Conservation (phyloP, 768 basidiomycete species). For the Boletus vermiculosoides region DNA sequence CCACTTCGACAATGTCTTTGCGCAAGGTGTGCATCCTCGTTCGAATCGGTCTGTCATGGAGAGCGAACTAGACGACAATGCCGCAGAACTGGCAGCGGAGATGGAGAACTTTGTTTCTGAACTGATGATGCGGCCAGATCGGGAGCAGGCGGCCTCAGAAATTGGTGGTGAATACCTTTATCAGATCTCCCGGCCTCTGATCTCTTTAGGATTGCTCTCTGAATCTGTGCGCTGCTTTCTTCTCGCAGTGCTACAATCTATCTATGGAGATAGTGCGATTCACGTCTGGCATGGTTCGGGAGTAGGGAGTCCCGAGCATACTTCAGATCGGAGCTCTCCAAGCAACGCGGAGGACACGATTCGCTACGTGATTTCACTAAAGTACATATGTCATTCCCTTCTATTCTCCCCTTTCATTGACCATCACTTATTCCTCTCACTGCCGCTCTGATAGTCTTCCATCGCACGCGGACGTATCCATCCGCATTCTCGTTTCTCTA, state of each 20-base stretch:
- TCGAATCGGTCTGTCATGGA: conserved; percentile 14
- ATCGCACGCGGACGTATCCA: conserved; percentile 49
- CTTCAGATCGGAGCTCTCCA: conserved; percentile 6
- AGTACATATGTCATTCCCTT: conserved; percentile 43
- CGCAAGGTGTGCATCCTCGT: background rate
- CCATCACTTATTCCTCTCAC: background rate
- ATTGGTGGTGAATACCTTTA: conserved; percentile 38
- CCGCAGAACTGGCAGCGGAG: conserved; percentile 18
- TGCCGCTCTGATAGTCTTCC: conserved; percentile 41
- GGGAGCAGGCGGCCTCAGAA: conserved; percentile 47
- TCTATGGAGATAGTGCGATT: conserved; percentile 71
- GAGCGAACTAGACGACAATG: conserved; percentile 5
- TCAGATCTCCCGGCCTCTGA: background rate
- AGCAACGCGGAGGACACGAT: conserved; percentile 38
- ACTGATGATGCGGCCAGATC: conserved; percentile 35
- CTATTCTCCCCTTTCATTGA: no score
- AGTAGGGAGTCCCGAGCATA: conserved; percentile 10
- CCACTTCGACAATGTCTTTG: conserved; percentile 6
- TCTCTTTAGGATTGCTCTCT: background rate
- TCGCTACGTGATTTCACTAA: conserved; percentile 64
- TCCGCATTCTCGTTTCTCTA: conserved; percentile 58
- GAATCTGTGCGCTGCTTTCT: conserved; percentile 6
- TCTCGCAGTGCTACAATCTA: conserved; percentile 65
- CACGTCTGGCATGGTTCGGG: conserved; percentile 51
- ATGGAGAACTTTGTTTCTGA: conserved; percentile 27